Conservation (phyloP, 1,284 basidiomycete genomes). For the Phlebopus sp. region DNA sequence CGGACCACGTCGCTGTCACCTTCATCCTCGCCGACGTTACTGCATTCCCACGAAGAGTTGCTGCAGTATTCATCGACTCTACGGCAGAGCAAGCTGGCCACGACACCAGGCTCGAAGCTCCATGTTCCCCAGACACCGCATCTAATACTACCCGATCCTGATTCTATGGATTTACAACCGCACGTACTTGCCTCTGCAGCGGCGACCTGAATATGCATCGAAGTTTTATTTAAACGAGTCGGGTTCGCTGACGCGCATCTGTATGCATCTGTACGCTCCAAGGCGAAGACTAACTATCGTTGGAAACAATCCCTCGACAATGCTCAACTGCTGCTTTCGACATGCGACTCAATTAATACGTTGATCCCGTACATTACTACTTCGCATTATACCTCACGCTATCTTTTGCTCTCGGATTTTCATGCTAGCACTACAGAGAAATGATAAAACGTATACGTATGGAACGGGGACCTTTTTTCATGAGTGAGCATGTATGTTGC, state of each 20-base stretch:
- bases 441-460: slow-evolving; percentile 12
- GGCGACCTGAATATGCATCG: slow-evolving; percentile 13
- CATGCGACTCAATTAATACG: not conserved
- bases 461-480: not conserved
- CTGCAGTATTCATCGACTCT: slow-evolving; percentile 18
- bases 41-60: slow-evolving; percentile 9
- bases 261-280: too few species aligned
- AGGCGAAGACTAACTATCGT: too few species aligned
- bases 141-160: slow-evolving; percentile 10
- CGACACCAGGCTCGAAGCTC: slow-evolving; percentile 28
- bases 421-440: slow-evolving; percentile 16
- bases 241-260: too few species aligned
- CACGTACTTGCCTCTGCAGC: slow-evolving; percentile 25
- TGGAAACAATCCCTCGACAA: too few species aligned
- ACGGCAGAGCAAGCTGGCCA: slow-evolving; percentile 20
- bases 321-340: too few species aligned
- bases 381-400: slow-evolving; percentile 13
- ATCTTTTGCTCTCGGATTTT: slow-evolving; percentile 10
- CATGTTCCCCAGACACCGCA: slow-evolving; percentile 17
- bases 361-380: slow-evolving; percentile 3
- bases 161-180: slow-evolving; percentile 18
- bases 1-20: slow-evolving; percentile 17
- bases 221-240: not conserved
- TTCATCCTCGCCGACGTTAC: slow-evolving; percentile 15
- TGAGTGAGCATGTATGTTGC: not conserved